Evolutionary conservation across 2,329 filamentous ascomycete genomes (phyloP).

Genomic region (Biscogniauxia marginata): DNA sequence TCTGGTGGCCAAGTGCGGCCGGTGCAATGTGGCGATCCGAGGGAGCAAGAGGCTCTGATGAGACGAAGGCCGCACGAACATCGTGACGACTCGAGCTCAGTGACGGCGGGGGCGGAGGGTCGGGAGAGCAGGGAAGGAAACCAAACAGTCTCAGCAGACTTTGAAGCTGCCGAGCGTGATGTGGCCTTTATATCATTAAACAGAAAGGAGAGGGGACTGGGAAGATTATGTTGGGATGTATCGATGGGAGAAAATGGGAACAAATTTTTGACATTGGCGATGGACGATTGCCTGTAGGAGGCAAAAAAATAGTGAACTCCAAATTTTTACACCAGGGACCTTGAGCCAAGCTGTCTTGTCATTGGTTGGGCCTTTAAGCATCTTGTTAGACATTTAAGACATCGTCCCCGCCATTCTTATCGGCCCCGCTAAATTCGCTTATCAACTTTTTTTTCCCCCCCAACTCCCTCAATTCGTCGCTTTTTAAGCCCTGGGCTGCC

Average conservation of each 20-base stretch:
- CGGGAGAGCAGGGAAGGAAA: constrained; percentile 4
- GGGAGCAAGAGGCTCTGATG: constrained; percentile 24
- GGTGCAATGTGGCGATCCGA: constrained; percentile 16
- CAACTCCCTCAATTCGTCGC: not conserved
- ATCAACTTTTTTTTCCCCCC: not conserved
- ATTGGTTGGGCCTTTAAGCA: no score
- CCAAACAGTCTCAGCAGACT: constrained; percentile 22
- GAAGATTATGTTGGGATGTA: no score
- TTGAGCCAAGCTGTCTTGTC: no score
- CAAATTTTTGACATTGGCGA: not conserved
- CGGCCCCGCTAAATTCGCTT: not conserved
- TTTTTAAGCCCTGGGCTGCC: no score
- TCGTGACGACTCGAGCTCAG: constrained; percentile 14
- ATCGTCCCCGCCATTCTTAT: not conserved
- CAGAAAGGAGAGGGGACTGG: constrained; percentile 1
- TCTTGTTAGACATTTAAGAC: no score
- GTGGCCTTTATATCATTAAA: constrained; percentile 26
- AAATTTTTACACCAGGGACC: constrained; percentile 5
- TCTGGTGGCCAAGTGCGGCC: constrained; percentile 23
- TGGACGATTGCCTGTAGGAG: not conserved
- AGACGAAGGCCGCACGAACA: constrained; percentile 29
- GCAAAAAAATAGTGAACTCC: not conserved
- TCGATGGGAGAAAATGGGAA: no score
- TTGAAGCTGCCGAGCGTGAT: constrained; percentile 15
- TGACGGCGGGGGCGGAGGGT: constrained; percentile 3